These are phyloP conservation scores for Phytopythium sindhum DNA, from an alignment of 352 stramenopile species.

Conservation along the genomic window DNA sequence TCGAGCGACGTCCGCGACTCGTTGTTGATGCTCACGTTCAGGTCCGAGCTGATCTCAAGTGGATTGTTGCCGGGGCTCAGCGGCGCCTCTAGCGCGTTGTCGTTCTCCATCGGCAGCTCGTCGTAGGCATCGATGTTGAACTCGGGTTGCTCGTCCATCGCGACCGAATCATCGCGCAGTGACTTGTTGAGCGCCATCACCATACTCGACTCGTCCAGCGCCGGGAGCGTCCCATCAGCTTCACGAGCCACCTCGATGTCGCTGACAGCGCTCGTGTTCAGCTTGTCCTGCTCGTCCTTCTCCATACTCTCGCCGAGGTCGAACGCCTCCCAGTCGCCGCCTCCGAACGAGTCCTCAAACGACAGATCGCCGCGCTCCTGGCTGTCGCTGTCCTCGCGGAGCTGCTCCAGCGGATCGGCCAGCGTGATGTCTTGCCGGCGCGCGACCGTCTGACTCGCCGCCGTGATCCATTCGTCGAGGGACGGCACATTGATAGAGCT, in stretches of 20 bases:
- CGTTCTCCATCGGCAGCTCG: constrained; percentile 52
- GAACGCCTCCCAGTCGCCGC: constrained; percentile 79
- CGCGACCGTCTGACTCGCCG: constrained; percentile 70
- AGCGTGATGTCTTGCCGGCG: constrained; percentile 86
- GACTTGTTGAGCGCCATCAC: constrained; percentile 42
- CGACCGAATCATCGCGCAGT: constrained; percentile 29
- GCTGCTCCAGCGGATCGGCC: constrained; percentile 52
- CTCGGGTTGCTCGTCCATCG: constrained; percentile 34
- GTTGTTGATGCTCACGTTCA: constrained; percentile 67
- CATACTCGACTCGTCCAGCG: constrained; percentile 58
- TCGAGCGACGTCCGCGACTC: constrained; percentile 67
- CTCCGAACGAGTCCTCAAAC: constrained; percentile 75
- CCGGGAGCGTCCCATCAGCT: constrained; percentile 42
- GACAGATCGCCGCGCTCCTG: constrained; percentile 56
- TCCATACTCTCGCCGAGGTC: constrained; percentile 71
- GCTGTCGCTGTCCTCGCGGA: constrained; percentile 48
- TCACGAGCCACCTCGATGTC: constrained; percentile 84
- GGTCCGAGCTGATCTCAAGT: constrained; percentile 64
- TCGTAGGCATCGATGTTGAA: constrained; percentile 62
- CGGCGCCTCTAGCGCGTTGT: constrained; percentile 28
- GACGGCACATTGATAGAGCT: constrained; percentile 63
- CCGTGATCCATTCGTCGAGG: constrained; percentile 78
- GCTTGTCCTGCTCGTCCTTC: constrained; percentile 28
- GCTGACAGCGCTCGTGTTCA: constrained; percentile 70
- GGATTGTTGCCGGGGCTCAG: constrained; percentile 38